A percentile compares a stretch with the other conserved stretches of the same genome.
Evolutionary conservation across 805 yeast genomes (phyloP).

Genomic region (Yarrowia sp.): DNA sequence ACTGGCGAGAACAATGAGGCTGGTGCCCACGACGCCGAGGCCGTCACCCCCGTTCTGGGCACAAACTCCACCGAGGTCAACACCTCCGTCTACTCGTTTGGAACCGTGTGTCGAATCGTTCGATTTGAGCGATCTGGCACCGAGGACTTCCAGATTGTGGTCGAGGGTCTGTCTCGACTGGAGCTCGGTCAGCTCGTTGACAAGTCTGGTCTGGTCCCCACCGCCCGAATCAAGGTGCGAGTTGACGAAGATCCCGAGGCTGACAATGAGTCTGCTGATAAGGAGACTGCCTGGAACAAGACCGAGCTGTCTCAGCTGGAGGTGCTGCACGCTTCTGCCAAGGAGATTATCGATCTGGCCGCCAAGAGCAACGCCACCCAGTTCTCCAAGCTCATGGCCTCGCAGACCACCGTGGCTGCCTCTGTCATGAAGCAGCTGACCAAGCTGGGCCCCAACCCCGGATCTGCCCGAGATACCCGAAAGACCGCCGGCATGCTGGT

Average conservation of each 20-base stretch:
- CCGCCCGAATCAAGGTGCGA: conserved; percentile 8
- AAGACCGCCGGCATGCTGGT: conserved; percentile 48
- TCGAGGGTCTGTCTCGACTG: conserved; percentile 44
- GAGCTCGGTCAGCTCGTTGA: conserved; percentile 37
- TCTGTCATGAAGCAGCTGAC: conserved; percentile 41
- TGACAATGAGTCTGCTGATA: conserved; percentile 4
- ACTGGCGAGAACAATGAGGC: conserved; percentile 5
- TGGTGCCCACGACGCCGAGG: conserved; percentile 10
- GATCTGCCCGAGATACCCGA: conserved; percentile 37
- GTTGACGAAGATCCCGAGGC: conserved; percentile 22
- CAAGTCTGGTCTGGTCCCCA: conserved; percentile 31
- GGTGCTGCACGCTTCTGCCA: conserved; percentile 42
- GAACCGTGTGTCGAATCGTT: conserved; percentile 43
- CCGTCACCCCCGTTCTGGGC: conserved; percentile 20
- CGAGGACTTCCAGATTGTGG: conserved; percentile 40
- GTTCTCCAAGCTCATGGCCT: conserved; percentile 22
- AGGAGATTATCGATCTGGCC: conserved; percentile 41
- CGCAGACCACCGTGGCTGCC: conserved; percentile 13
- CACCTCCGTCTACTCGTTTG: conserved; percentile 37
- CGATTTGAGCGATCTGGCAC: conserved; percentile 43
- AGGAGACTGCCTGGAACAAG: conserved; percentile 14
- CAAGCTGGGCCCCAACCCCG: conserved; percentile 36
- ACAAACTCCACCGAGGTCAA: conserved; percentile 35
- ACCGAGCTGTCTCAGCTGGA: conserved; percentile 31
- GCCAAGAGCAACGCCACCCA: conserved; percentile 27